These are phyloP conservation scores for Neofusicoccum ribis DNA, from an alignment of 2,329 filamentous ascomycete species.

Conservation along the genomic window DNA sequence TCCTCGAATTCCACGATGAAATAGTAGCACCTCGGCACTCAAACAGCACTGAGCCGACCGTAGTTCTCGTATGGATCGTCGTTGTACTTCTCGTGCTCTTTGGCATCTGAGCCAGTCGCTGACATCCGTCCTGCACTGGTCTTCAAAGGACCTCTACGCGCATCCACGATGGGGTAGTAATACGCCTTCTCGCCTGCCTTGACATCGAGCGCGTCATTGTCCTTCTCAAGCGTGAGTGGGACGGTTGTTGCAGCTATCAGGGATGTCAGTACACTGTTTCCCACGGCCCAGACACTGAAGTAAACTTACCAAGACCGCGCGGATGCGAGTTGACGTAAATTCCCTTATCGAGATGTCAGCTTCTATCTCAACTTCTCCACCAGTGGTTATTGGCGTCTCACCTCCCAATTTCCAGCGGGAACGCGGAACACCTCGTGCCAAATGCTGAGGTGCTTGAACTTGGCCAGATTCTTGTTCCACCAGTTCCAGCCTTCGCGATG, in stretches of 20 bases:
- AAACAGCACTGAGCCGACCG: conserved; percentile 5
- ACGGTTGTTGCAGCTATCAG: conserved; percentile 24
- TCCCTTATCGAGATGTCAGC: not conserved
- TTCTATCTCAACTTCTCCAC: not conserved
- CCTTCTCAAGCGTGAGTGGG: conserved; percentile 23
- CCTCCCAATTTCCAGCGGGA: conserved; percentile 50
- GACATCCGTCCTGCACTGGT: conserved; percentile 35
- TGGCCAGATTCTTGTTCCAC: conserved; percentile 41
- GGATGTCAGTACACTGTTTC: not conserved
- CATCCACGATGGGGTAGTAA: conserved; percentile 35
- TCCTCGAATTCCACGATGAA: too few relatives aligned
- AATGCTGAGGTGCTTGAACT: conserved; percentile 48
- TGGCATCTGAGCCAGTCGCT: conserved; percentile 23
- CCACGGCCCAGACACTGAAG: too few relatives aligned
- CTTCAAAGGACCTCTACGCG: conserved; percentile 34
- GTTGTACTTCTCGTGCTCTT: conserved; percentile 30
- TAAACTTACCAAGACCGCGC: conserved; percentile 15
- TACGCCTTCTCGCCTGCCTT: conserved; percentile 26
- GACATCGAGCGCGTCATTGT: not conserved
- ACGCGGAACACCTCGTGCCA: conserved; percentile 58
- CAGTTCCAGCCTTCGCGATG: conserved; percentile 55
- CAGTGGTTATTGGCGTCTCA: conserved; percentile 34
- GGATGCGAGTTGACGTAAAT: conserved; percentile 19
- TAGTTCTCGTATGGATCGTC: conserved; percentile 22
- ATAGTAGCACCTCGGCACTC: not conserved